Evolutionary conservation across 768 basidiomycete species (phyloP), one percentile per base, ranked within the genome.

Genomic region (Favolaschia claudopus): DNA sequence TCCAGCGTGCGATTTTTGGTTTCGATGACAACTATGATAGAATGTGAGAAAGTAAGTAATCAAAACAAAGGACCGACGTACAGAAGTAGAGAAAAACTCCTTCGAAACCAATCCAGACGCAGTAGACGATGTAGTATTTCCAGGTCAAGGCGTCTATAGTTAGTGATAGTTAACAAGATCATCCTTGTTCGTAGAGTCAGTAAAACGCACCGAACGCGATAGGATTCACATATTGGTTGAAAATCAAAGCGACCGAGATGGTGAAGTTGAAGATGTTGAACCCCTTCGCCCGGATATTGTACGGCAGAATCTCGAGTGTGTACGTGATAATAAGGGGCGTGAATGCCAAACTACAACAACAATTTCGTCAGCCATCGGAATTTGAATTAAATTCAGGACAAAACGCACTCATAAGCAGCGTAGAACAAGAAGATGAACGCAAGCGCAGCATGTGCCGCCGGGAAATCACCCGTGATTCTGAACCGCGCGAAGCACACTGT

Each of bases 101-200:
- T 76, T 93, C 89, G 70, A 84, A 84, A 37, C 74, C 79, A 65
- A 92, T 80, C 88, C 89, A 92, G 71, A 77, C 80, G 70, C 85
- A 82, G 73, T 92, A 92, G 48, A 91, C 84, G 68, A 91, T 78
- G 71, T 91, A 91, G 79, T 92, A 93, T 69, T 87, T 91, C 92
- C 92, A 93, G 52, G 69, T 76, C 46, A 93, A 76, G 34, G 69
- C 55, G 7, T 80, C 76, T 72, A 58, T 10, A 31, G 34, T 34
- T 45, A 55, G 14, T 2, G 4, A 31, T 63, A 20, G 60, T 52
- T 61, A n/a, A 29, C 15, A 36, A 40, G 29, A 3, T n/a, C n/a
- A n/a, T n/a, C n/a, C n/a, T n/a, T n/a, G 44, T 39, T 29, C 7
- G 54, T 14, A 47, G 17, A 15, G 28, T 25, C 45, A 20, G 17